These are phyloP conservation scores for Mortierella hygrophila DNA, from an alignment of 192 early-diverging fungal species.

Conservation along the genomic window DNA sequence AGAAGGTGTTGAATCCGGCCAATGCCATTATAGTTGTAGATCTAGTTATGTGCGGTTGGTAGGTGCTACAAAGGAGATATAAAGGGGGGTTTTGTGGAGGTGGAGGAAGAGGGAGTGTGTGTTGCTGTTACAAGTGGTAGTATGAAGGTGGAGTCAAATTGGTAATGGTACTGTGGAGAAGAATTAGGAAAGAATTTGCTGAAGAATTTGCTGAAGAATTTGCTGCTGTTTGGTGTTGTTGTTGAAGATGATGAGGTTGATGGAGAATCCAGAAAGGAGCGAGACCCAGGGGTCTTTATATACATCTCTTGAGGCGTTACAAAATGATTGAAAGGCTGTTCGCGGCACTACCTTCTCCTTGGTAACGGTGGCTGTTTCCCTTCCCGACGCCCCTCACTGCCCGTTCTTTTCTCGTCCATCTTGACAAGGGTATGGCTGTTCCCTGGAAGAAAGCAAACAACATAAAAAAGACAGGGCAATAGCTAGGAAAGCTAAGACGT, in stretches of 20 bases:
- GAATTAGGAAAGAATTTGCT: neutral
- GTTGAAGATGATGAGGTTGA: neutral
- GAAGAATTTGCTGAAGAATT: neutral
- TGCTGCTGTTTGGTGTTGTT: neutral
- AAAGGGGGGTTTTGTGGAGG: neutral
- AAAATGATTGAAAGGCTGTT: neutral
- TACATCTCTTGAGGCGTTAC: neutral
- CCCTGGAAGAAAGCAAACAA: too few relatives aligned
- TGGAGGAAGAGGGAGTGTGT: too few relatives aligned
- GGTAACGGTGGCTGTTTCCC: neutral
- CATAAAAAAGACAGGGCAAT: too few relatives aligned
- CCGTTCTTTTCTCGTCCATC: too few relatives aligned
- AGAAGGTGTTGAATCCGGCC: conserved; percentile 5
- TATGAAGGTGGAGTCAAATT: neutral
- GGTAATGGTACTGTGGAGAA: neutral
- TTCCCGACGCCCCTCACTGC: neutral
- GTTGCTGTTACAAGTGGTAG: neutral
- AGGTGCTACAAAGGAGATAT: neutral
- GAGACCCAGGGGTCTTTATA: neutral
- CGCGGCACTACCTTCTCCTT: neutral
- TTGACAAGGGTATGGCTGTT: too few relatives aligned
- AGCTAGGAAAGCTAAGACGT: too few relatives aligned
- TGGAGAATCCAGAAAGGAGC: neutral
- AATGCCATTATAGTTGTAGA: conserved; percentile 15
- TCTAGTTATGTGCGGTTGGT: neutral